Conservation (phyloP, 2,329 filamentous ascomycete genomes). For the Alternaria viburni region DNA sequence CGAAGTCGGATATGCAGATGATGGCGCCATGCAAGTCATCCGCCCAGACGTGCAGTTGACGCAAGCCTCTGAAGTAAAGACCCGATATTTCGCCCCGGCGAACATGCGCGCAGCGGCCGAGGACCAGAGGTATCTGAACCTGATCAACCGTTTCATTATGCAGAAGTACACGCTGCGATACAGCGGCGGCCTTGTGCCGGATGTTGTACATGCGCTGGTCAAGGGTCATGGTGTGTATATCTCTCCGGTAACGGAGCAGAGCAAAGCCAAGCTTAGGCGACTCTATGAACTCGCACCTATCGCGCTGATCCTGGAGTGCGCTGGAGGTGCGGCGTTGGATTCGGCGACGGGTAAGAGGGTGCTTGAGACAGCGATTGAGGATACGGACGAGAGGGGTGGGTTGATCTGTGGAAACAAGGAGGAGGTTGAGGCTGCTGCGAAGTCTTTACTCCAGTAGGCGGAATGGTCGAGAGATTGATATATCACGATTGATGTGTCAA, state of each 20-base stretch:
- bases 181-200: slow-evolving; percentile 66
- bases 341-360: slow-evolving; percentile 42
- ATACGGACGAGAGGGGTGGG: slow-evolving; percentile 42
- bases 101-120: slow-evolving; percentile 66
- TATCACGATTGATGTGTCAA: background rate
- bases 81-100: slow-evolving; percentile 67
- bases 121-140: slow-evolving; percentile 55
- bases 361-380: slow-evolving; percentile 24
- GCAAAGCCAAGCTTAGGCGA: slow-evolving; percentile 63
- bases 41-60: slow-evolving; percentile 32
- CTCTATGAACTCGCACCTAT: slow-evolving; percentile 67
- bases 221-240: slow-evolving; percentile 69
- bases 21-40: slow-evolving; percentile 51
- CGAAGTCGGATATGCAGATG: slow-evolving; percentile 56
- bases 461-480: background rate
- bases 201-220: slow-evolving; percentile 64
- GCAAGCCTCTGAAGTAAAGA: slow-evolving; percentile 44
- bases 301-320: slow-evolving; percentile 67
- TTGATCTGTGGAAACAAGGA: slow-evolving; percentile 39
- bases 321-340: slow-evolving; percentile 63
- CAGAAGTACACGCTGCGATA: slow-evolving; percentile 66
- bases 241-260: slow-evolving; percentile 60
- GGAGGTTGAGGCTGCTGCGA: slow-evolving; percentile 34
- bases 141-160: slow-evolving; percentile 59
- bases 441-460: background rate